Base-by-base conservation (phyloP, 2,329 filamentous ascomycete species). In the Alternaria ventricosa region DNA sequence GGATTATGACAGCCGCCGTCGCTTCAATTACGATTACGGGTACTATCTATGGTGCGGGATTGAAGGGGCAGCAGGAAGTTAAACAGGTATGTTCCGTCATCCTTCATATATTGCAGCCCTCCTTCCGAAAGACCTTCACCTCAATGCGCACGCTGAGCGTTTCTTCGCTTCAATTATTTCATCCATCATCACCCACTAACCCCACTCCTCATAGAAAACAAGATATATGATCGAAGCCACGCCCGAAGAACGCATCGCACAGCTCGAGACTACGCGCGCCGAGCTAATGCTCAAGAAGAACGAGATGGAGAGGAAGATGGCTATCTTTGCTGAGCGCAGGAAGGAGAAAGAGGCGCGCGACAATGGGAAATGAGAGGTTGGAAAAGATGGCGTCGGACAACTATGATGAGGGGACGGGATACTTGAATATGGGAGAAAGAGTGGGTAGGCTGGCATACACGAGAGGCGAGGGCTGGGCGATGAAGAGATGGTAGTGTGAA, bases 11-110 rank as follows among this genome's bases (percentile, higher is more conserved):
- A 1, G 84, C 81, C 36, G 82, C 85, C 4, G 83, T 89, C 18
- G 83, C 86, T 10, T 83, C 85, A 15, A 84, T 88, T 50, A 88
- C 87, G 2, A 84, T 85, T 7, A 84, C 83, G 2, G 88, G 88
- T 55, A 83, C 87, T 6, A 82, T 86, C 65, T 89, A 88, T 69
- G 88, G 88, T 23, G 88, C 88, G 20, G 84, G 84, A 7, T 67
- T 90, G 63, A 89, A 89, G 74, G 84, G 82, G 4, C 77, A 83
- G 30, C 80, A 84, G 65, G 84, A 89, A 54, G 75, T 80, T 41
- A 81, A 82, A 58, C 76, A 87, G 81, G 87, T 89, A 78, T 46
- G 76, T 68, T 50, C 4, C 4, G 1, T 9, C 20, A 4, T n/a
- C 20, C 2, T 22, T 53, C 5, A 22, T n/a, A 20, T n/a, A 10